Base-by-base conservation (phyloP, 495 filamentous ascomycete genomes). In the Chlorociboria aeruginascens region DNA sequence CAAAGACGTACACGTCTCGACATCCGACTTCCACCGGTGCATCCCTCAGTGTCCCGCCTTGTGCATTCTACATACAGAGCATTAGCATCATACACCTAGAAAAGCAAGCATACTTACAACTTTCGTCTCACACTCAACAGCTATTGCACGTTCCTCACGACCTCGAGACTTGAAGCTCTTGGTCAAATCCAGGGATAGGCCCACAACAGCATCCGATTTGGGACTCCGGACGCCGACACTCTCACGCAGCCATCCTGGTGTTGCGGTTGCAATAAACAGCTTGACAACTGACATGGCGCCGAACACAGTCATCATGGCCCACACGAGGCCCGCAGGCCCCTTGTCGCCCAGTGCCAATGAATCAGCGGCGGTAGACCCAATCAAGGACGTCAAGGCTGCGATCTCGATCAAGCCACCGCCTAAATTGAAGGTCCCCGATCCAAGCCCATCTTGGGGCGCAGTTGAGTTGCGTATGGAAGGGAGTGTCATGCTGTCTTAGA, bases 301-400 rank as follows among this genome's bases (percentile, higher is more conserved):
- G 44, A 58, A 58, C 10, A 40, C 28, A 31, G 35, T 58, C 53
- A 58, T 48, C 3, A 49, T 35, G 6, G 46, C 51, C 55, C 53
- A 58, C 28, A 32, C 13, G 8, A 58, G 10, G 29, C 55, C 55
- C 6, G 53, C 55, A 0, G 53, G 16, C 8, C 53, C 55, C 36
- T 37, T 46, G 8, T 43, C 33, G 8, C 55, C 55, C 20, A 58
- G 53, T 4, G 36, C 35, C 10, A 58, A 41, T 6, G 55, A 43
- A 25, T 56, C 48, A 2, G 53, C 53, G 0, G 53, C 45, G 9
- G 36, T 34, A 0, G 55, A 56, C 8, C 55, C 53, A 35, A 58
- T 52, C n/a, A 58, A 32, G 11, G 55, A 17, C 0, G 55, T 58
- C 29, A 56, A 30, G 14, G 55, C 55, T 25, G 54, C 55, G n/a